Base-by-base conservation (phyloP, 306 rosid genomes). In the Castanopsis chinensis region DNA sequence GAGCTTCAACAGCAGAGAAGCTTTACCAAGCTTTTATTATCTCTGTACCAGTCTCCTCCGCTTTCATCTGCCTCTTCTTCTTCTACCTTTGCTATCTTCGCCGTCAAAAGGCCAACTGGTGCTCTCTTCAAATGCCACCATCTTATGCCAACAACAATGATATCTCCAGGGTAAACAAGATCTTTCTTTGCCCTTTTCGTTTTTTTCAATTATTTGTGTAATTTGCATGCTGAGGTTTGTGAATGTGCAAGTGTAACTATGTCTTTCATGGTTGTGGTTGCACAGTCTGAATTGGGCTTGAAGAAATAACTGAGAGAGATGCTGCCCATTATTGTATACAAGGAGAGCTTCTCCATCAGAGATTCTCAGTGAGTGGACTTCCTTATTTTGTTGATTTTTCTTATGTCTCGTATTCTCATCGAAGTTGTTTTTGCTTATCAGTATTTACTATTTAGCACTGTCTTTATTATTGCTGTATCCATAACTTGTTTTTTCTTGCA, bases 321-420 rank as follows among this genome's bases (percentile, higher is more conserved):
- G 98, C 86, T 94, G 37, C 97, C 97, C 71, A 81, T 94, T 59
- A 72, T 94, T 82, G 87, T 94, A 2, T 94, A 88, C 86, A 88
- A 78, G 69, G 84, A 90, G 89, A 90, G 96, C 87, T 90, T 92
- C 93, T 92, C 79, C 10, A 94, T 92, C 67, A 89, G 83, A 70
- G 98, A 92, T 75, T 85, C 96, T 17, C 91, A 76, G 97, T 94
- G 53, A 92, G 98, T 91, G 41, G n/a, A 15, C 23, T 73, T 77
- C 25, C 58, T 55, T 68, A 58, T n/a, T 52, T 35, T 12, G 30
- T 59, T 19, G 21, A 57, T 37, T 57, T 58, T 13, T 0, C 61
- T 41, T 60, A 1, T 57, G 23, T 32, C 7, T 41, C 1, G 12
- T 49, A 49, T 11, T 49, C 17, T 49, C 53, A 49, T 49, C 15